Conservation (phyloP, 2,329 filamentous ascomycete species). For the Hypoxylon sp. region DNA sequence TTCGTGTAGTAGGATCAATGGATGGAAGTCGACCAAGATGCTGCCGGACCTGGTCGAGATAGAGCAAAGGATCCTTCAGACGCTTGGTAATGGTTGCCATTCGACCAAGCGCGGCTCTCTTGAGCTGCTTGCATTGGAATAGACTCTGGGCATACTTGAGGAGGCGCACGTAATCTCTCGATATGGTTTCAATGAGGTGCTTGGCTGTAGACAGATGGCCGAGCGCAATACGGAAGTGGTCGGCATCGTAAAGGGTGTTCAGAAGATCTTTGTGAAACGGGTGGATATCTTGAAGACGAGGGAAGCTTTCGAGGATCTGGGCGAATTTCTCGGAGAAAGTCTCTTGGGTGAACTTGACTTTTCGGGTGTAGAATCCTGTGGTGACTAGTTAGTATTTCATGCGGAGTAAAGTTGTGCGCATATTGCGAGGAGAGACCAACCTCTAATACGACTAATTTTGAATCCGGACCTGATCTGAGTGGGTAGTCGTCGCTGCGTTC, state of each 20-base stretch:
- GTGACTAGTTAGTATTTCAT: conserved; percentile 49
- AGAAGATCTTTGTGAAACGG: conserved; percentile 91
- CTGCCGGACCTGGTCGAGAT: conserved; percentile 96
- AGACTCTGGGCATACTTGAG: conserved; percentile 97
- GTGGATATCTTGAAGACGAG: conserved; percentile 92
- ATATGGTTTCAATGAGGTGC: conserved; percentile 95
- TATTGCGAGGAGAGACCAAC: conserved; percentile 50
- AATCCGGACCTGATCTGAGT: conserved; percentile 97
- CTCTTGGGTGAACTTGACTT: conserved; percentile 98
- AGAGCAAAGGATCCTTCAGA: conserved; percentile 93
- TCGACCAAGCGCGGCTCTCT: conserved; percentile 93
- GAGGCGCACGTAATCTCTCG: conserved; percentile 94
- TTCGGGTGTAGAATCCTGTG: conserved; percentile 86
- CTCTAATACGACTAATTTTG: conserved; percentile 92
- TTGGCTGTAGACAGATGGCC: conserved; percentile 97
- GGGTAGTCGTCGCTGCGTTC: conserved; percentile 92
- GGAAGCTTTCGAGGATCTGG: conserved; percentile 92
- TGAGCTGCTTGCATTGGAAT: conserved; percentile 99
- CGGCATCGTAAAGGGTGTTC: conserved; percentile 98
- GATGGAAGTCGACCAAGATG: conserved; percentile 96
- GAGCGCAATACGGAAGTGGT: conserved; percentile 97
- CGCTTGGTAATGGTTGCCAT: conserved; percentile 98
- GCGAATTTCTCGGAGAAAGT: conserved; percentile 96
- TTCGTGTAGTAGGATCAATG: conserved; percentile 98
- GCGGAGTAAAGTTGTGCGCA: not conserved